phyloP scores from a whole-genome alignment of 495 filamentous ascomycete species.

The Daldinia bambusicola region DNA sequence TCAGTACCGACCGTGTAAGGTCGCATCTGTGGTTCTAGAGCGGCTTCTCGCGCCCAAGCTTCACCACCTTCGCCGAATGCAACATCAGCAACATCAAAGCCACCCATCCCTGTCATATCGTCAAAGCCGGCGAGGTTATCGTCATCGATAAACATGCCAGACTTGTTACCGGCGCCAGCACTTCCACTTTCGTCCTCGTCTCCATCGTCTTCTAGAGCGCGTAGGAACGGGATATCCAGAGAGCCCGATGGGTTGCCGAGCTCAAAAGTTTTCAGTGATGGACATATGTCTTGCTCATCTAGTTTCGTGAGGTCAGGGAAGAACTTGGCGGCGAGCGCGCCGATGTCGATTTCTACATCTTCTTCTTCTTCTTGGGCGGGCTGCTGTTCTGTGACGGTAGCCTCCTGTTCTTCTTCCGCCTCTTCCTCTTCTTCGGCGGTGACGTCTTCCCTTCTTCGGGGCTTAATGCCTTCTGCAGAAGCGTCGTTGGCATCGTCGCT shows the following conservation, averaged over 20 bases:
- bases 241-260: slow-evolving; percentile 86
- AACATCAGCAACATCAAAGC: slow-evolving; percentile 81
- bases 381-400: slow-evolving; percentile 51
- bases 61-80: slow-evolving; percentile 82
- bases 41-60: slow-evolving; percentile 75
- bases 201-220: slow-evolving; percentile 83
- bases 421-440: slow-evolving; percentile 63
- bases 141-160: slow-evolving; percentile 83
- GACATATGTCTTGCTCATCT: slow-evolving; percentile 91
- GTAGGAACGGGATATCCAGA: slow-evolving; percentile 90
- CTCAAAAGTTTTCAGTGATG: slow-evolving; percentile 91
- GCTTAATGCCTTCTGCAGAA: slow-evolving; percentile 54
- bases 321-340: slow-evolving; percentile 76
- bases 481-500: slow-evolving; percentile 86
- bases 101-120: slow-evolving; percentile 78
- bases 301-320: slow-evolving; percentile 84
- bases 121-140: slow-evolving; percentile 83
- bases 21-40: slow-evolving; percentile 69
- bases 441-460: slow-evolving; percentile 53
- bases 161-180: slow-evolving; percentile 68
- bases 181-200: slow-evolving; percentile 67
- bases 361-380: slow-evolving; percentile 64
- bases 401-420: slow-evolving; percentile 53
- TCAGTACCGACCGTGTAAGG: slow-evolving; percentile 66
- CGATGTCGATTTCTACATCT: slow-evolving; percentile 79